Evolutionary conservation across 257 asterid genomes (phyloP), one percentile per base, ranked within the genome.

Genomic region (Gynochthodes officinalis): DNA sequence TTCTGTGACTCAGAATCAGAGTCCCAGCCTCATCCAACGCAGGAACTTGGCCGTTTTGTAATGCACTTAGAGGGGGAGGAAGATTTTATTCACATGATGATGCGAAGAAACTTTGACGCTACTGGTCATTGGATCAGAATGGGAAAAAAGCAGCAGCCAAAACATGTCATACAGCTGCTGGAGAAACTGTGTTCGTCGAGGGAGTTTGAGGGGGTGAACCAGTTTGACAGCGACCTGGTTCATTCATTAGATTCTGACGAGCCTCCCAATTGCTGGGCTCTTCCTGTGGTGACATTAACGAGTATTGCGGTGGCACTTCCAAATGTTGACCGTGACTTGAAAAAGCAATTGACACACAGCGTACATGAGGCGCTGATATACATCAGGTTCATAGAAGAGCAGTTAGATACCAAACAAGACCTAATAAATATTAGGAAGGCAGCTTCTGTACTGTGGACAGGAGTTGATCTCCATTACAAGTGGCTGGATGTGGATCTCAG

Each of bases 221-320:
- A 68, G 64, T 91, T 91, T 42, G 96, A 91, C 77, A 86, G 68
- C 37, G 73, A 76, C 59, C 73, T 61, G 25, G 84, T 91, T 62
- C 87, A 79, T 64, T 78, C 93, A 10, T 75, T 89, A 54, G 88
- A 82, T 55, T 75, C 71, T n/a, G 86, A 77, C 62, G 87, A 86
- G 72, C 95, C 96, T 65, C 91, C 88, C 5, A 80, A 88, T 71
- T 77, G 91, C 80, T 91, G 97, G 96, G 93, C 96, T 49, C 96
- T 91, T 42, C 96, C 97, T 27, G 88, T 89, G 61, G 95, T 82
- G 64, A 89, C 97, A 21, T 71, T 91, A 68, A 77, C 93, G 62
- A 86, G 96, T 89, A 88, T 89, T 69, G 95, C 96, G 15, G 75
- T 86, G 6, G 88, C 97, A 30, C 80, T 80, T 21, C 79, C 82